phyloP scores from a whole-genome alignment of 768 basidiomycete species.

The Tephrocybe sp. region DNA sequence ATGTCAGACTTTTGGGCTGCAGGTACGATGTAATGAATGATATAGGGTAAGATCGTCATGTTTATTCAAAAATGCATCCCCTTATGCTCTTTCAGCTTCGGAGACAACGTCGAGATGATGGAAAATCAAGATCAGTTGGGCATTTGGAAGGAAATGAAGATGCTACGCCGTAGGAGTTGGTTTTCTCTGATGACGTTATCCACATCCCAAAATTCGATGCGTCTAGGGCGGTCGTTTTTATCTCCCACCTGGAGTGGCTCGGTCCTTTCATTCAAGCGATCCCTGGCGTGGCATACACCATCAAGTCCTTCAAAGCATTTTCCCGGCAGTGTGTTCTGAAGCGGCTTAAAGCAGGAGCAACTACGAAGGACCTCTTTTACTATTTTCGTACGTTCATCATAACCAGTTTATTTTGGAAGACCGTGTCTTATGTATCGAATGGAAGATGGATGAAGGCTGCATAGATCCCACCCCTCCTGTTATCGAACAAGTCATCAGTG shows the following conservation, averaged over 20 bases:
- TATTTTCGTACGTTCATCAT: constrained; percentile 13
- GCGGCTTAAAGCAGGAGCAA: constrained; percentile 47
- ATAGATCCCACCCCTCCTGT: constrained; percentile 12
- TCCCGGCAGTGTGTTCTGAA: constrained; percentile 54
- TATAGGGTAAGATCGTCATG: constrained; percentile 30
- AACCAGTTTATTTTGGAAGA: neutral
- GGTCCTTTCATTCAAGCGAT: constrained; percentile 9
- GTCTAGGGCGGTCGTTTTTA: constrained; percentile 12
- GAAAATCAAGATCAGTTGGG: neutral
- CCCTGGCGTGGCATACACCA: constrained; percentile 4
- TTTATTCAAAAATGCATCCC: neutral
- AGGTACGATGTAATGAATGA: constrained; percentile 42
- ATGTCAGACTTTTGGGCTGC: neutral
- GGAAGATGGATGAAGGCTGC: constrained; percentile 20
- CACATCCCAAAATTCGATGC: neutral
- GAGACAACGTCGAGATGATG: constrained; percentile 21
- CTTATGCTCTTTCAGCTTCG: constrained; percentile 29
- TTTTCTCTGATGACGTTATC: neutral
- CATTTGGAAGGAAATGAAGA: neutral
- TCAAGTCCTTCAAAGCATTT: constrained; percentile 28
- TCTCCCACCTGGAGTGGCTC: constrained; percentile 17
- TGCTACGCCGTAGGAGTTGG: neutral
- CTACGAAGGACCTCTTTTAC: constrained; percentile 20
- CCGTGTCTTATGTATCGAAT: neutral
- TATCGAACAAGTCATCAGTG: constrained; percentile 17